Percentiles rank a stretch among this genome's conserved stretches.
Conservation (phyloP, 73 alveolate species). For the Symbiodinium natans region DNA sequence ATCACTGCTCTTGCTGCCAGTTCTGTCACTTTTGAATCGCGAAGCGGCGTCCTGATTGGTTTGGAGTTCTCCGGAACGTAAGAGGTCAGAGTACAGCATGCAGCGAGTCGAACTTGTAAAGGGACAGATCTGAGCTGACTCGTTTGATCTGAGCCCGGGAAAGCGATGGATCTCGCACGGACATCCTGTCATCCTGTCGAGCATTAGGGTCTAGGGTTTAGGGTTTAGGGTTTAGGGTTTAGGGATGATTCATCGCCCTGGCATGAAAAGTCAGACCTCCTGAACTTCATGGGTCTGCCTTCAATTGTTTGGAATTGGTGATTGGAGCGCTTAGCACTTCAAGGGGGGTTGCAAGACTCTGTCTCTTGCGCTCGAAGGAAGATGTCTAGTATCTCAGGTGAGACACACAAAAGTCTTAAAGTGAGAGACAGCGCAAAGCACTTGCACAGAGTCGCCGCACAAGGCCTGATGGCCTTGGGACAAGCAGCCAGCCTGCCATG, state of each 20-base stretch:
- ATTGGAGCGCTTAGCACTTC: background rate
- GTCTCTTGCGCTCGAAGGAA: background rate
- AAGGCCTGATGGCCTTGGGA: too few relatives aligned
- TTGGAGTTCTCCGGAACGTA: too few relatives aligned
- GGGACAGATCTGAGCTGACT: background rate
- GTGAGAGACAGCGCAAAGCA: too few relatives aligned
- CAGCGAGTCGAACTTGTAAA: too few relatives aligned
- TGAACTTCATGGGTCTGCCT: background rate
- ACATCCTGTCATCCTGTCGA: background rate
- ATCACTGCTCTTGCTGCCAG: background rate
- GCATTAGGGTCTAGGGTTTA: too few relatives aligned
- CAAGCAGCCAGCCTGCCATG: too few relatives aligned
- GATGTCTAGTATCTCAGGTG: too few relatives aligned
- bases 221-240: too few relatives aligned
- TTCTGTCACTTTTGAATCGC: background rate
- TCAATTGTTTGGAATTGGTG: slow-evolving; percentile 6
- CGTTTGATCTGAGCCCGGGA: background rate
- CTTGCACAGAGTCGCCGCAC: too few relatives aligned
- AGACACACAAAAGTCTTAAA: too few relatives aligned
- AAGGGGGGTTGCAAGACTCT: background rate
- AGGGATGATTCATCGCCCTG: background rate
- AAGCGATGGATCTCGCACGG: background rate
- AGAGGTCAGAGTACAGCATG: too few relatives aligned
- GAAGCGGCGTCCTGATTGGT: too few relatives aligned
- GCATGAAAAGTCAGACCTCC: background rate